Evolutionary conservation across 108 stramenopile genomes (phyloP), one percentile per base, ranked within the genome.

Genomic region (Mayamaea pseudoterrestris): DNA sequence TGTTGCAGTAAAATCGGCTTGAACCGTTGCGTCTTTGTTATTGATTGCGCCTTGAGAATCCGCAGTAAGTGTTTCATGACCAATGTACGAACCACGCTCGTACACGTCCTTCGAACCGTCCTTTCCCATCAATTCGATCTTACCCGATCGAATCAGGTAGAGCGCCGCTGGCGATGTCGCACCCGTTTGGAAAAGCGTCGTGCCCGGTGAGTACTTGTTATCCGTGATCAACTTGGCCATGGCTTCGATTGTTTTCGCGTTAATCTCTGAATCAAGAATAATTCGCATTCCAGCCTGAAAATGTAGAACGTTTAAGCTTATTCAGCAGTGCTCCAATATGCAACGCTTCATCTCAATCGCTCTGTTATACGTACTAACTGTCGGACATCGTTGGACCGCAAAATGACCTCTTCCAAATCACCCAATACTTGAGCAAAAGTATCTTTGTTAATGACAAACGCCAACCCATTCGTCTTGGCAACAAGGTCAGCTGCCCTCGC

Each of bases 171-270:
- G 35, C 22, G 66, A 63, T 0, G 20, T 20, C 29, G 80, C 65
- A 9, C 94, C 93, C 56, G 92, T 67, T 9, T 50, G 47, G 63
- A 93, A 70, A 43, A 95, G 80, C 12, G 56, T 49, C 12, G 69
- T 74, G 13, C 76, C 80, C 36, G 65, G 54, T 34, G 53, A 37
- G 51, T 58, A 93, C 40, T 61, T 61, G 25, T 65, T 68, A 27
- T 73, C 68, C 0, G 32, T 39, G 23, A 87, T 52, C n/a, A 48
- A 48, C 25, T 57, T 53, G 25, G 74, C 76, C 11, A 90, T 52
- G 11, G 76, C 54, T 20, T 51, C 61, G 40, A 78, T 50, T 36
- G 73, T 80, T 30, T 60, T 57, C 23, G 63, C 52, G 1, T 62
- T 60, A 40, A 78, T 59, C 27, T 78, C 60, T 2, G 73, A 53